Percentiles rank a stretch among this genome's conserved stretches.
Conservation (phyloP, 2,329 filamentous ascomycete genomes). For the Colletotrichum kahawae region DNA sequence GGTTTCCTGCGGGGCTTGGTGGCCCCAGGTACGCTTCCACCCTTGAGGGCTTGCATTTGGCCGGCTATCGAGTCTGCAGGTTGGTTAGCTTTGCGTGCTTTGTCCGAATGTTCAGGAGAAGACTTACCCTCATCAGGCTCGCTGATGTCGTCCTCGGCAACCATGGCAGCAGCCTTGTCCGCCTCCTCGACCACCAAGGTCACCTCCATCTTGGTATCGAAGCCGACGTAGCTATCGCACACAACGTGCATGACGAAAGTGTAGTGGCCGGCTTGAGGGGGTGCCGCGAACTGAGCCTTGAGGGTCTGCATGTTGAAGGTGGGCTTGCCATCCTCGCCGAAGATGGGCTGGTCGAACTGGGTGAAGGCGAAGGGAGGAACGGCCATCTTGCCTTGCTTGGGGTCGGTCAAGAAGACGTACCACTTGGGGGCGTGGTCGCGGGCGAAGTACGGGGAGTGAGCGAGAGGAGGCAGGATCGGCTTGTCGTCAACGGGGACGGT, state of each 20-base stretch:
- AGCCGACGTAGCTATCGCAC: conserved; percentile 93
- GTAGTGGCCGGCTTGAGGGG: conserved; percentile 89
- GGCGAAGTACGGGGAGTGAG: conserved; percentile 87
- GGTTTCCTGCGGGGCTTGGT: conserved; percentile 61
- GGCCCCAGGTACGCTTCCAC: conserved; percentile 58
- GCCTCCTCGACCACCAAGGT: conserved; percentile 89
- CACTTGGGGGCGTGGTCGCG: conserved; percentile 89
- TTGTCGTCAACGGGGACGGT: conserved; percentile 62
- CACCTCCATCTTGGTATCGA: conserved; percentile 91
- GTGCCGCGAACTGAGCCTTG: conserved; percentile 96
- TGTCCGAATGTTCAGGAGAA: conserved; percentile 20
- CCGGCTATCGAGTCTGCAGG: conserved; percentile 81
- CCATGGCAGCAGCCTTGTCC: conserved; percentile 80
- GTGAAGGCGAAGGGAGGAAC: conserved; percentile 97
- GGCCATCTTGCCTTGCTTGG: conserved; percentile 93
- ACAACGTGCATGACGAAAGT: conserved; percentile 93
- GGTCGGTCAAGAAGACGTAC: conserved; percentile 94
- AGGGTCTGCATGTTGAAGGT: conserved; percentile 96
- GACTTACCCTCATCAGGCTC: conserved; percentile 95
- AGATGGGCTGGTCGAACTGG: conserved; percentile 88
- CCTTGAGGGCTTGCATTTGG: conserved; percentile 88
- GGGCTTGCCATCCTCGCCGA: conserved; percentile 79
- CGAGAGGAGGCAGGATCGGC: conserved; percentile 79
- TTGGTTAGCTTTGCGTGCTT: conserved; percentile 27
- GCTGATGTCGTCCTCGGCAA: conserved; percentile 92